These are phyloP conservation scores for Penicillium sp. DNA, from an alignment of 2,329 filamentous ascomycete species.

Conservation along the genomic window DNA sequence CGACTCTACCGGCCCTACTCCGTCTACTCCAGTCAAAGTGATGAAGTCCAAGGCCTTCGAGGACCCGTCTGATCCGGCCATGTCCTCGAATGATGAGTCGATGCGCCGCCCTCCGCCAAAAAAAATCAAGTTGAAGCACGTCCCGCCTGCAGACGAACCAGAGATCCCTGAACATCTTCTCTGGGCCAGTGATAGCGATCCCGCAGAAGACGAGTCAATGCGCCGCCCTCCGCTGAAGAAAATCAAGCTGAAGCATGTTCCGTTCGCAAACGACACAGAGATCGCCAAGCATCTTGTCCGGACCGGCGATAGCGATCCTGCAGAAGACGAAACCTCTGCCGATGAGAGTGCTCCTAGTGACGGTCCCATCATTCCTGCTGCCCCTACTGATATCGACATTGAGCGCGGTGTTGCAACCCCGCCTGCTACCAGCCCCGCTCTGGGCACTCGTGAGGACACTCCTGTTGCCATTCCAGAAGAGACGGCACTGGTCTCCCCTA, in stretches of 20 bases:
- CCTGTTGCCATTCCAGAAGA: background rate
- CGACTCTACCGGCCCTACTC: background rate
- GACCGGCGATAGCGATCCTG: background rate
- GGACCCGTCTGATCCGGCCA: background rate
- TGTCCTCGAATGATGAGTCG: background rate
- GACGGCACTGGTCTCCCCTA: background rate
- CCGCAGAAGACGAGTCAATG: no score
- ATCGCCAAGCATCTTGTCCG: background rate
- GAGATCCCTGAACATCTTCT: background rate
- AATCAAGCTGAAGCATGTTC: no score
- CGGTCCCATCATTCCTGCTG: background rate
- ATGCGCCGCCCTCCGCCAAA: background rate
- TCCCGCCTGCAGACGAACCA: background rate
- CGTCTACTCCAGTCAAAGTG: background rate
- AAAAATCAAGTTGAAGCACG: background rate
- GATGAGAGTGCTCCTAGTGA: background rate
- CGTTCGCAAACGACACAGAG: no score
- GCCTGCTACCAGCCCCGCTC: background rate
- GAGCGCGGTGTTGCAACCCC: background rate
- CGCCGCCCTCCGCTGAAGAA: no score
- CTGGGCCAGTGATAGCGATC: no score
- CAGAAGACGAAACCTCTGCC: background rate
- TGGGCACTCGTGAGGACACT: background rate
- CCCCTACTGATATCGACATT: background rate
- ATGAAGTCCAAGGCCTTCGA: background rate